These are phyloP conservation scores for Penicillium griseofulvum DNA, from an alignment of 2,329 filamentous ascomycete genomes.

Conservation along the genomic window DNA sequence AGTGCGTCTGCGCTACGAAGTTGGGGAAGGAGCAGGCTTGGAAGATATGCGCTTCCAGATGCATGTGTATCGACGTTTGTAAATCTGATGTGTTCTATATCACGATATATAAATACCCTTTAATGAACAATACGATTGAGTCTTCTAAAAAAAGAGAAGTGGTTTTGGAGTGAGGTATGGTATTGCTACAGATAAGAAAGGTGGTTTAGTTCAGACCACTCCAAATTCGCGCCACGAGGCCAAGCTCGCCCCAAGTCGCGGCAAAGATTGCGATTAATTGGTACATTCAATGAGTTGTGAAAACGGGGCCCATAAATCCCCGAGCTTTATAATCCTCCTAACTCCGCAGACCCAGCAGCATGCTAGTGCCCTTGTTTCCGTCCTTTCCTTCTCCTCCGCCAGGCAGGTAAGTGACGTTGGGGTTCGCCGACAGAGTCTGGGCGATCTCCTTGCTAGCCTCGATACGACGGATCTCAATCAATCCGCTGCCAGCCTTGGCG, in stretches of 20 bases:
- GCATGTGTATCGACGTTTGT: slow-evolving; percentile 66
- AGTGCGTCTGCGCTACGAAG: slow-evolving; percentile 67
- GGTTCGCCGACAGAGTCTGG: slow-evolving; percentile 80
- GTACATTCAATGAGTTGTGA: slow-evolving; percentile 19
- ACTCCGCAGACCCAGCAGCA: slow-evolving; percentile 64
- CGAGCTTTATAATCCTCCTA: slow-evolving; percentile 29
- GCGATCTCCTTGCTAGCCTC: slow-evolving; percentile 97
- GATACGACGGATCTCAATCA: slow-evolving; percentile 95
- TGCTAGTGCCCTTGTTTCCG: slow-evolving; percentile 62
- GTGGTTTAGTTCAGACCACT: slow-evolving; percentile 24
- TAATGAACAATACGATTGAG: slow-evolving; percentile 9
- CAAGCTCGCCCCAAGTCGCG: slow-evolving; percentile 29
- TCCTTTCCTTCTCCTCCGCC: slow-evolving; percentile 63
- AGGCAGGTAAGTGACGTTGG: slow-evolving; percentile 93
- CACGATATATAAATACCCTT: not conserved
- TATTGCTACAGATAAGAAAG: slow-evolving; percentile 27
- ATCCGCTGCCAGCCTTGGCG: slow-evolving; percentile 85
- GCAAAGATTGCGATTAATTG: slow-evolving; percentile 27
- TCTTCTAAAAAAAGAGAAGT: slow-evolving; percentile 1
- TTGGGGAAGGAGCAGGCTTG: slow-evolving; percentile 79
- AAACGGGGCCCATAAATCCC: slow-evolving; percentile 12
- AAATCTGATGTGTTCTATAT: slow-evolving; percentile 4
- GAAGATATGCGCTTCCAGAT: slow-evolving; percentile 97
- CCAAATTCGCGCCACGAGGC: slow-evolving; percentile 27
- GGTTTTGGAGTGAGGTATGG: slow-evolving; percentile 25